Evolutionary conservation across 306 rosid species (phyloP).

Genomic region (Hippophae tibetana): DNA sequence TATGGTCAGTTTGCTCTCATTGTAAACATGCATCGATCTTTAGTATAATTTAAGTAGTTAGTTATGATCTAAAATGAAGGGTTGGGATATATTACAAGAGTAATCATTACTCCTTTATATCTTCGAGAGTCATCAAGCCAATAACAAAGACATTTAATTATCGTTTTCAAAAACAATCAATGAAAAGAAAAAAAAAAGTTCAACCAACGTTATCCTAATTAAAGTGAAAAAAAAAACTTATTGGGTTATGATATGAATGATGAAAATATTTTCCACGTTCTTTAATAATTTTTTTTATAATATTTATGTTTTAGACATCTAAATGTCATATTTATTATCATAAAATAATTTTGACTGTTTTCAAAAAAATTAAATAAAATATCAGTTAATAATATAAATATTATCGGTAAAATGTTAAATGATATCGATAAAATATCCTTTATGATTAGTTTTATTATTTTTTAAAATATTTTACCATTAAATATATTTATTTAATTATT

Average conservation of each 20-base stretch:
- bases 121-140: constrained; percentile 12
- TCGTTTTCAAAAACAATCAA: constrained; percentile 25
- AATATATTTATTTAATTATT: too few relatives aligned
- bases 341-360: too few relatives aligned
- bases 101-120: constrained; percentile 23
- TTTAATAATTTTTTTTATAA: too few relatives aligned
- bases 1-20: background rate
- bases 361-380: too few relatives aligned
- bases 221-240: constrained; percentile 47
- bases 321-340: too few relatives aligned
- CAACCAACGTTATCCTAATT: background rate
- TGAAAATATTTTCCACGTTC: too few relatives aligned
- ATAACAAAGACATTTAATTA: constrained; percentile 20
- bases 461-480: too few relatives aligned
- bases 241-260: background rate
- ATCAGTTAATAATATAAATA: too few relatives aligned
- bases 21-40: constrained; percentile 8
- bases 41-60: constrained; percentile 22
- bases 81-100: constrained; percentile 21
- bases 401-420: too few relatives aligned
- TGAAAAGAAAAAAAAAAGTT: constrained; percentile 18
- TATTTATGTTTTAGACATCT: too few relatives aligned
- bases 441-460: too few relatives aligned
- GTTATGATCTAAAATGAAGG: constrained; percentile 15
- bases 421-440: too few relatives aligned